phyloP scores from a whole-genome alignment of 352 stramenopile genomes.

The Achlya hypogyna region DNA sequence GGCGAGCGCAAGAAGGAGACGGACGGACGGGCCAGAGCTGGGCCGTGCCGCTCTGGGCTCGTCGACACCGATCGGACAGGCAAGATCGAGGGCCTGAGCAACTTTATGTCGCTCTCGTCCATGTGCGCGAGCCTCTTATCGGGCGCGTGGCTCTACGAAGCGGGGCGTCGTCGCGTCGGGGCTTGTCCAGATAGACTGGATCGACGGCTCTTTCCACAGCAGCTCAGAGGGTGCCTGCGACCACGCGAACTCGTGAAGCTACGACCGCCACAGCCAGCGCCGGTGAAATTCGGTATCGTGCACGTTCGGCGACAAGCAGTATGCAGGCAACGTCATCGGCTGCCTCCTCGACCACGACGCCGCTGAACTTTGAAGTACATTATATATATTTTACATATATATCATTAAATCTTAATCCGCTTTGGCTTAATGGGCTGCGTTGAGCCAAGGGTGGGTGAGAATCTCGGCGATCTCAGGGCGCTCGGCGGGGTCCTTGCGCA shows the following conservation, averaged over 20 bases:
- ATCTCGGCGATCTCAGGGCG: too few relatives aligned
- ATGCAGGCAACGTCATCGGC: slow-evolving; percentile 85
- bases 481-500: too few relatives aligned
- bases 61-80: slow-evolving; percentile 80
- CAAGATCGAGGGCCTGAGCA: slow-evolving; percentile 80
- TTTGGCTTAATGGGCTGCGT: too few relatives aligned
- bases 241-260: slow-evolving; percentile 88
- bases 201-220: slow-evolving; percentile 85
- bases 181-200: slow-evolving; percentile 90
- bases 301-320: slow-evolving; percentile 87
- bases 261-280: slow-evolving; percentile 86
- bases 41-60: slow-evolving; percentile 55
- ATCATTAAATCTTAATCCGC: too few relatives aligned
- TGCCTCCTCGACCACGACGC: slow-evolving; percentile 78
- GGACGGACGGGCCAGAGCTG: slow-evolving; percentile 57
- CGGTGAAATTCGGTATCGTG: slow-evolving; percentile 86
- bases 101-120: slow-evolving; percentile 80
- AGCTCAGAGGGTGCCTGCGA: slow-evolving; percentile 87
- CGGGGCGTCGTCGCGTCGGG: slow-evolving; percentile 84
- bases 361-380: too few relatives aligned
- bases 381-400: too few relatives aligned
- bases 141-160: slow-evolving; percentile 92
- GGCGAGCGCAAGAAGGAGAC: slow-evolving; percentile 78
- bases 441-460: too few relatives aligned
- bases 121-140: slow-evolving; percentile 55